Evolutionary conservation across 129 eudicot species (phyloP).

Genomic region (Flaveria robusta): DNA sequence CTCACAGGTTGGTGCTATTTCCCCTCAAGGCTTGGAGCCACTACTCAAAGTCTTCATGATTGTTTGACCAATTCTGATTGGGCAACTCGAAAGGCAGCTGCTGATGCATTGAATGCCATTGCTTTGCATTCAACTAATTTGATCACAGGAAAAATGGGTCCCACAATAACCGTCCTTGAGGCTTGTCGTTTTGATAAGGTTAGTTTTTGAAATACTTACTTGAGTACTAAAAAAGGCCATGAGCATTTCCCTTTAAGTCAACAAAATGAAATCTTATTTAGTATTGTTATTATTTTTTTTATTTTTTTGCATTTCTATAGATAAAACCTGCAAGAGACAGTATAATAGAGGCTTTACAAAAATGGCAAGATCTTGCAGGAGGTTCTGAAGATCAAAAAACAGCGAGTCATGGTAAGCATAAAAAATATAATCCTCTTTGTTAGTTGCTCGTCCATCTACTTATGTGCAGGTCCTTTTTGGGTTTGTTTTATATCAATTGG

Average conservation of each 20-base stretch:
- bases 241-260: neutral
- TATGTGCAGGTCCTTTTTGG: neutral
- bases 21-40: slow-evolving; percentile 76
- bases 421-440: slow-evolving; percentile 8
- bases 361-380: slow-evolving; percentile 76
- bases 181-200: slow-evolving; percentile 94
- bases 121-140: slow-evolving; percentile 67
- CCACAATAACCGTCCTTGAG: slow-evolving; percentile 74
- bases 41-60: slow-evolving; percentile 82
- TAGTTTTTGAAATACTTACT: slow-evolving; percentile 18
- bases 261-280: neutral
- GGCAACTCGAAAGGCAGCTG: slow-evolving; percentile 98
- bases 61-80: slow-evolving; percentile 83
- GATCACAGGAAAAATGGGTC: slow-evolving; percentile 43
- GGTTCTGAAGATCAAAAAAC: slow-evolving; percentile 45
- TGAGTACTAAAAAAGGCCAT: neutral
- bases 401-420: slow-evolving; percentile 50
- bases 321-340: slow-evolving; percentile 96
- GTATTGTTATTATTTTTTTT: too few species aligned
- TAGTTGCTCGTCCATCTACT: neutral
- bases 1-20: slow-evolving; percentile 87
- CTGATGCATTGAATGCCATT: slow-evolving; percentile 71
- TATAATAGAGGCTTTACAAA: slow-evolving; percentile 78
- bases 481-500: neutral
- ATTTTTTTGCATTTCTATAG: slow-evolving; percentile 35